Conservation (phyloP, 2,329 filamentous ascomycete genomes). For the Fusarium nygamai region DNA sequence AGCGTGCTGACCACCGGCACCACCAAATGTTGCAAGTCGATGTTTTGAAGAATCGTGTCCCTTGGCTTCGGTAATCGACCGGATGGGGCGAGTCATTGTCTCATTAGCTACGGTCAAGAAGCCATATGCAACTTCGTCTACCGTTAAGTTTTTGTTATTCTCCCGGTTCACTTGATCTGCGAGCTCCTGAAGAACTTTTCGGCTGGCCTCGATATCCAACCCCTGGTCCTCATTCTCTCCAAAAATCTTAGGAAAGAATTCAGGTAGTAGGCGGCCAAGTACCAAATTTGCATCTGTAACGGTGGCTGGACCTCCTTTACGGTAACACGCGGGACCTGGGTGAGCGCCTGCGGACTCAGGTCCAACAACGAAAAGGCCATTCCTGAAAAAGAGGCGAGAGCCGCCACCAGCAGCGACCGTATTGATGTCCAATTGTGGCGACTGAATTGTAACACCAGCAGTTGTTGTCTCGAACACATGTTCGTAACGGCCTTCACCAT, state of each 20-base stretch:
- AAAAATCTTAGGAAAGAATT: conserved; percentile 96
- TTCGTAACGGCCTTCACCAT: conserved; percentile 85
- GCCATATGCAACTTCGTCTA: conserved; percentile 88
- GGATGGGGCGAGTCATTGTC: conserved; percentile 89
- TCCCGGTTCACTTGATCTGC: conserved; percentile 82
- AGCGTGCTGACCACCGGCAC: conserved; percentile 90
- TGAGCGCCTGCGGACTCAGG: conserved; percentile 90
- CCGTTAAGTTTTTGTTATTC: conserved; percentile 73
- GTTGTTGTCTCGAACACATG: conserved; percentile 96
- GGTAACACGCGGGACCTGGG: conserved; percentile 89
- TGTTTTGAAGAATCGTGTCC: conserved; percentile 92
- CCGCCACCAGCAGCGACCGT: conserved; percentile 93
- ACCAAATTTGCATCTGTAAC: conserved; percentile 95
- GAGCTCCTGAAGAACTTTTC: conserved; percentile 78
- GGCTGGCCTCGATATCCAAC: conserved; percentile 79
- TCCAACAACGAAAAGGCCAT: conserved; percentile 89
- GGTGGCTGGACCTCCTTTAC: conserved; percentile 87
- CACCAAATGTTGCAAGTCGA: conserved; percentile 90
- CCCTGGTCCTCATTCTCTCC: conserved; percentile 87
- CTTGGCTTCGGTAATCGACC: conserved; percentile 90
- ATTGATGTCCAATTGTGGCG: conserved; percentile 92
- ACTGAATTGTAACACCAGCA: conserved; percentile 93
- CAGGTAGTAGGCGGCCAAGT: conserved; percentile 83
- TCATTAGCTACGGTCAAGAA: conserved; percentile 93
- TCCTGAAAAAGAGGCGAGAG: conserved; percentile 85